Evolutionary conservation across 129 eudicot species (phyloP).

Genomic region (Heracleum sosnowskyi): DNA sequence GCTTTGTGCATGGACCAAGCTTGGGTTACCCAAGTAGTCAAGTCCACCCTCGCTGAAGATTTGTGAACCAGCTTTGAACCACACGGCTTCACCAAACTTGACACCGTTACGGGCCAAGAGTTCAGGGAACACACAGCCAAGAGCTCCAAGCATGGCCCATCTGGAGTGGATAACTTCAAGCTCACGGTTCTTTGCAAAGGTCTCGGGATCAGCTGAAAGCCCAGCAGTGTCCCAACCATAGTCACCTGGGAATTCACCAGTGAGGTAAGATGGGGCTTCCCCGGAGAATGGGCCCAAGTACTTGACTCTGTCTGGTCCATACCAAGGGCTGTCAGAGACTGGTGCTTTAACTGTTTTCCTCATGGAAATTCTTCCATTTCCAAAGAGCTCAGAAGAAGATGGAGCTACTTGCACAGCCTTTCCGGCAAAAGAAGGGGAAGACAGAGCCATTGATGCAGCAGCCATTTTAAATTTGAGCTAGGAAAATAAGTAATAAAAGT

Average conservation of each 20-base stretch:
- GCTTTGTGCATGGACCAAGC: conserved; percentile 63
- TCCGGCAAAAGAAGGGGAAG: conserved; percentile 47
- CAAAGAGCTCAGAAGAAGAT: conserved; percentile 27
- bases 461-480: conserved; percentile 29
- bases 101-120: conserved; percentile 70
- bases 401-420: conserved; percentile 43
- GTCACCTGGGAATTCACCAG: conserved; percentile 75
- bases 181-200: conserved; percentile 73
- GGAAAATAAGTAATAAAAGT: conserved; percentile 1
- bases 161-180: conserved; percentile 42
- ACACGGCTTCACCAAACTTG: conserved; percentile 66
- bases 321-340: conserved; percentile 54
- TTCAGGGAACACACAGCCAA: conserved; percentile 71
- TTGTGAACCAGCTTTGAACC: conserved; percentile 78
- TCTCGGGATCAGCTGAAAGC: conserved; percentile 66
- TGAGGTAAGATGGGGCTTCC: conserved; percentile 64
- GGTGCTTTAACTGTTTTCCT: conserved; percentile 42
- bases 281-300: conserved; percentile 81
- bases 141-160: conserved; percentile 54
- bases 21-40: conserved; percentile 69
- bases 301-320: conserved; percentile 67
- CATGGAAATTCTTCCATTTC: conserved; percentile 46
- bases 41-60: conserved; percentile 78
- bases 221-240: conserved; percentile 78
- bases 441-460: conserved; percentile 58